Conservation (phyloP, 305 asterid species). For the Petunia hybrid region DNA sequence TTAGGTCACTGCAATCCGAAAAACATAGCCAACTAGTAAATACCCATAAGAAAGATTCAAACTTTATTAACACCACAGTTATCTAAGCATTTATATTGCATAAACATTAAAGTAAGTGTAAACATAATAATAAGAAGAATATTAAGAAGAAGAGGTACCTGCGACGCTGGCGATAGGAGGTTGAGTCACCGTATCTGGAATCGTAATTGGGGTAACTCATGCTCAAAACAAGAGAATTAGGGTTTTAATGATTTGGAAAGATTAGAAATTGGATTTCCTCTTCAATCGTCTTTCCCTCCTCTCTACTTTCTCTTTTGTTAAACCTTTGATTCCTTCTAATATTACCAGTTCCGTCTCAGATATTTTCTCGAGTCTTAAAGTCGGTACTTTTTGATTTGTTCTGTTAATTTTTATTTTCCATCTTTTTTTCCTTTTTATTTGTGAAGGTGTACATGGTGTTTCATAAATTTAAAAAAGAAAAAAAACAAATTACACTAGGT, state of each 20-base stretch:
- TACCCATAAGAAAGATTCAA: neutral
- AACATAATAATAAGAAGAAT: neutral
- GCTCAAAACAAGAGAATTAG: slow-evolving; percentile 41
- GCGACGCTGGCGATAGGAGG: slow-evolving; percentile 89
- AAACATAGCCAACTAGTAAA: slow-evolving; percentile 25
- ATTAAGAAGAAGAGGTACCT: slow-evolving; percentile 49
- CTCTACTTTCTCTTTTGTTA: neutral
- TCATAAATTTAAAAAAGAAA: no score
- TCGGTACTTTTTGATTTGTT: neutral
- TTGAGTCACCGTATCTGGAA: slow-evolving; percentile 66
- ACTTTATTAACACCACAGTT: neutral
- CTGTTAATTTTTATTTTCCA: no score
- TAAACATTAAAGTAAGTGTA: neutral
- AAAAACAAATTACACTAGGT: no score
- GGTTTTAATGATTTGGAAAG: slow-evolving; percentile 45
- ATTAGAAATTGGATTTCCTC: slow-evolving; percentile 9
- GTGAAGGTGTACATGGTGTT: no score
- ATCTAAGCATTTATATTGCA: neutral
- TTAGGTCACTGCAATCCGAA: slow-evolving; percentile 63
- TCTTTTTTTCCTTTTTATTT: no score
- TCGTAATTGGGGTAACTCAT: slow-evolving; percentile 68
- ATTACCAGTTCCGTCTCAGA: neutral
- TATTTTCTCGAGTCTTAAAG: neutral
- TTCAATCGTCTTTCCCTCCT: neutral
- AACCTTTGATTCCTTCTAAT: neutral